These are phyloP conservation scores for Nicotiana undulata DNA, from an alignment of 257 asterid genomes.

Conservation along the genomic window DNA sequence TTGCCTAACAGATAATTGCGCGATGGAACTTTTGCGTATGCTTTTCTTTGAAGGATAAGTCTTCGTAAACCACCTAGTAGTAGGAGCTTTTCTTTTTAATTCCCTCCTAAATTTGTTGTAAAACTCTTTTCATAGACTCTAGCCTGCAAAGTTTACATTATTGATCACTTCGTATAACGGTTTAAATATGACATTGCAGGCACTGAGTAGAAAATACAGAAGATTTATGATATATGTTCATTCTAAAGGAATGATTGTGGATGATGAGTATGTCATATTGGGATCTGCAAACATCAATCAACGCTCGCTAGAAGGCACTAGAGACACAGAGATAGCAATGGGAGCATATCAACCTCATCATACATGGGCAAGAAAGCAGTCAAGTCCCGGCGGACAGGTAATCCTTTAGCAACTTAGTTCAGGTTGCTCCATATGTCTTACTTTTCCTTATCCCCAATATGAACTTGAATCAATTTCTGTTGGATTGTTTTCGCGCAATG, in stretches of 20 bases:
- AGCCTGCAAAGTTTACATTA: not conserved
- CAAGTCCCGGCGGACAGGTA: slow-evolving; percentile 86
- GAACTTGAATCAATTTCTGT: not conserved
- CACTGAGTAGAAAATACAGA: slow-evolving; percentile 54
- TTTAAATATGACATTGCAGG: slow-evolving; percentile 38
- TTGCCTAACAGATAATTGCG: not conserved
- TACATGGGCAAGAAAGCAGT: slow-evolving; percentile 68
- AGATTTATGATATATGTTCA: slow-evolving; percentile 98
- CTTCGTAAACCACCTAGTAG: not conserved
- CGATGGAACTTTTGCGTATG: not conserved
- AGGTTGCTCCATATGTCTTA: not conserved
- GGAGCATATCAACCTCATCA: slow-evolving; percentile 93
- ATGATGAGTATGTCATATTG: slow-evolving; percentile 72
- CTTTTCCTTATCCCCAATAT: too few relatives aligned
- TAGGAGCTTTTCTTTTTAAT: not conserved
- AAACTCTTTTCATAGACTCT: not conserved
- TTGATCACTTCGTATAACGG: not conserved
- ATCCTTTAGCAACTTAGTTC: not conserved
- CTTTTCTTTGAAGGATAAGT: not conserved
- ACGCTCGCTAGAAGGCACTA: slow-evolving; percentile 84
- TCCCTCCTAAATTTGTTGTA: not conserved
- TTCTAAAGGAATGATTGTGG: slow-evolving; percentile 97
- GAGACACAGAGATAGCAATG: slow-evolving; percentile 99
- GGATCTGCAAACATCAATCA: slow-evolving; percentile 97
- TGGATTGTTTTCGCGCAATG: not conserved